Percentiles rank a stretch among this genome's conserved stretches.
These are phyloP conservation scores for Gryganskiella cystojenkinii DNA, from an alignment of 192 early-diverging fungal genomes.

Conservation along the genomic window DNA sequence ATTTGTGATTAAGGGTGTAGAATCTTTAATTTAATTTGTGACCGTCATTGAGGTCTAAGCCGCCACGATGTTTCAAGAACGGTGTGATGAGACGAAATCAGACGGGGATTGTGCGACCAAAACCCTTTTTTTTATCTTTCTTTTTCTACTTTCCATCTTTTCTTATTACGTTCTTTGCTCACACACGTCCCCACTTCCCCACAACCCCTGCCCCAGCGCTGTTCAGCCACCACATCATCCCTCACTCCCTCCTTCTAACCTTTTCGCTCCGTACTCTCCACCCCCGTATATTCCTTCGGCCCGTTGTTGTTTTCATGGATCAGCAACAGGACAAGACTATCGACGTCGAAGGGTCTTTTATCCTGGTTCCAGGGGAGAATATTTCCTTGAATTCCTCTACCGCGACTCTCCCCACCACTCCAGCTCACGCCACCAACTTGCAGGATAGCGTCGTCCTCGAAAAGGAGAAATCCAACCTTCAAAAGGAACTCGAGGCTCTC, in stretches of 20 bases:
- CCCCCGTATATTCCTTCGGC: not conserved
- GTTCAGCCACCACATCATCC: no score
- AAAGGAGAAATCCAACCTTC: not conserved
- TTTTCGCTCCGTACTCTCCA: no score
- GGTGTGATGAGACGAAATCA: no score
- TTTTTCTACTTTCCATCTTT: no score
- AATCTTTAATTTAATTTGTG: not conserved
- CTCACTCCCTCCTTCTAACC: no score
- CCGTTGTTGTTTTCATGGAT: slow-evolving; percentile 2
- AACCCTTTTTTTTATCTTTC: not conserved
- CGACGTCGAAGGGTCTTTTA: slow-evolving; percentile 22
- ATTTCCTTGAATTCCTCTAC: not conserved
- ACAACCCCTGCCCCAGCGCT: no score
- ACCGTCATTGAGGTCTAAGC: not conserved
- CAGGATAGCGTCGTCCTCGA: no score
- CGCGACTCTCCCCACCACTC: not conserved
- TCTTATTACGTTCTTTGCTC: not conserved
- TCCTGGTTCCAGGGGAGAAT: slow-evolving; percentile 15
- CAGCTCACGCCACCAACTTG: not conserved
- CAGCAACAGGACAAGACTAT: not conserved
- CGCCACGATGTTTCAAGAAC: not conserved
- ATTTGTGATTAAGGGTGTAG: not conserved
- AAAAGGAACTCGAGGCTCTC: slow-evolving; percentile 28
- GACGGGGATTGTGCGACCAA: not conserved
- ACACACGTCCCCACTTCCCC: not conserved